Evolutionary conservation across 345 rosid species (phyloP).

Genomic region (Euphorbia tirucalli): DNA sequence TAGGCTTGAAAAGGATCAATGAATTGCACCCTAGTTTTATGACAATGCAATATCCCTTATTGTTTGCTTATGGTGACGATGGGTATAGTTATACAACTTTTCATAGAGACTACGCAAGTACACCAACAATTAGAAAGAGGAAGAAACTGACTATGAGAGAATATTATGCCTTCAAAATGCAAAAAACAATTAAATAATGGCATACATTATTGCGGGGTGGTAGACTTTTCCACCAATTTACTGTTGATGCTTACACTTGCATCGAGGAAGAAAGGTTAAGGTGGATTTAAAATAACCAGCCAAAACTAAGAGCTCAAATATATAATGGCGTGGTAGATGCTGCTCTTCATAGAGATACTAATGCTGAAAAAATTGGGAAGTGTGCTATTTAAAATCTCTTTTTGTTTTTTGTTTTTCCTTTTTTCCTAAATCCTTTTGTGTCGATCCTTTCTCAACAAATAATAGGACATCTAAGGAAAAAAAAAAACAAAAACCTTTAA

Average conservation of each 20-base stretch:
- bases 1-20: too few species aligned
- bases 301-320: neutral
- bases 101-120: neutral
- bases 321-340: neutral
- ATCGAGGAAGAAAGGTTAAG: neutral
- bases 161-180: neutral
- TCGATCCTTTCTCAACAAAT: too few species aligned
- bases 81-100: neutral
- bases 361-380: neutral
- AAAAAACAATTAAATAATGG: neutral
- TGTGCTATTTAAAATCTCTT: too few species aligned
- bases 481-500: too few species aligned
- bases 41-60: neutral
- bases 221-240: neutral
- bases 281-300: neutral
- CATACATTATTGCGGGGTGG: neutral
- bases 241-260: neutral
- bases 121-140: neutral
- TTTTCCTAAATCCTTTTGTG: too few species aligned
- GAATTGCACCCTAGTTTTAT: neutral
- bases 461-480: too few species aligned
- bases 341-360: neutral
- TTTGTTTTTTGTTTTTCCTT: too few species aligned
- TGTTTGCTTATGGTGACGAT: neutral
- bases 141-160: neutral